Evolutionary conservation across 495 filamentous ascomycete species (phyloP).

Genomic region (Xylaria nigripes): DNA sequence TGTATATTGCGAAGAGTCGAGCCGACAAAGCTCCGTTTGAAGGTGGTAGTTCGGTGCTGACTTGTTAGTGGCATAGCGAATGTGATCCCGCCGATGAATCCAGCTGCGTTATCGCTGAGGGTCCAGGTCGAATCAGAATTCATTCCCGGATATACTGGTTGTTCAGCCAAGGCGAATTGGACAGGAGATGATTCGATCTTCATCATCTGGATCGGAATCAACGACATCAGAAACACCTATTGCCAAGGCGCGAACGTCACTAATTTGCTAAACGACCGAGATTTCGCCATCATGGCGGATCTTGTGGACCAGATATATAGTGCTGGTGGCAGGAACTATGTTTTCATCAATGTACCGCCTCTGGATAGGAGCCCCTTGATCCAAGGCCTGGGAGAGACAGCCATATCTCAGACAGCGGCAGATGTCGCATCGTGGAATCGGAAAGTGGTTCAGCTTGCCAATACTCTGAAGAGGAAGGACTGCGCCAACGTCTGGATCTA

Average conservation of each 20-base stretch:
- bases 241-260: conserved; percentile 31
- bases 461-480: conserved; percentile 31
- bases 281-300: conserved; percentile 52
- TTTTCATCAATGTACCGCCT: conserved; percentile 68
- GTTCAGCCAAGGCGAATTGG: conserved; percentile 41
- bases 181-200: conserved; percentile 53
- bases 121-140: conserved; percentile 48
- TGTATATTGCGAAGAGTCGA: background rate
- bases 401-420: conserved; percentile 24
- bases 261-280: conserved; percentile 35
- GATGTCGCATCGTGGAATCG: conserved; percentile 36
- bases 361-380: conserved; percentile 57
- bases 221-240: conserved; percentile 65
- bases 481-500: conserved; percentile 38
- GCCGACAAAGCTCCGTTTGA: background rate
- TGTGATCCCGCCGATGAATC: conserved; percentile 44
- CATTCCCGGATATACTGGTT: conserved; percentile 38
- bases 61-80: conserved; percentile 9
- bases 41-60: background rate
- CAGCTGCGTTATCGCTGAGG: conserved; percentile 48
- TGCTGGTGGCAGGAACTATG: conserved; percentile 63
- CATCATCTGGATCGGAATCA: conserved; percentile 70
- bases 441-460: conserved; percentile 25
- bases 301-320: conserved; percentile 51
- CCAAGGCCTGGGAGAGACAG: conserved; percentile 18